phyloP scores from a whole-genome alignment of 805 yeast genomes.

The Zygoascus flipseniorum region DNA sequence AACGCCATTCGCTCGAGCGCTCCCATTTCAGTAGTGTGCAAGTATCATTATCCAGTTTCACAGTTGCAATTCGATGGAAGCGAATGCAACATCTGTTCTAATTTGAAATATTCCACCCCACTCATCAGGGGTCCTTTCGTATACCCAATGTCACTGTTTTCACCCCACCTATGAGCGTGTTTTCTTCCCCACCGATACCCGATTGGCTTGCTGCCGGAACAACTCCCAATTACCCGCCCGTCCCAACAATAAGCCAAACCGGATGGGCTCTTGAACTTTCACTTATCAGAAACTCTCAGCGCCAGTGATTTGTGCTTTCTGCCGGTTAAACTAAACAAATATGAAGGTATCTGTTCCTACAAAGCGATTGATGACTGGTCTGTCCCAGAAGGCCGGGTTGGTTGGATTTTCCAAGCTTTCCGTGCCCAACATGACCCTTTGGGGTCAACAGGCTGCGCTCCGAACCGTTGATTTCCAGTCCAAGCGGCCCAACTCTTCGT shows the following conservation, averaged over 20 bases:
- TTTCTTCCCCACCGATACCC: too few species aligned
- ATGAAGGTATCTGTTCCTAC: not conserved
- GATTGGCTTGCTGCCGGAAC: too few species aligned
- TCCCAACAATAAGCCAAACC: not conserved
- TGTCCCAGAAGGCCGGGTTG: not conserved
- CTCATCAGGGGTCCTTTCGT: too few species aligned
- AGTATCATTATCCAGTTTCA: too few species aligned
- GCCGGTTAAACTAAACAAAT: not conserved
- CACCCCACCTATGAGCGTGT: too few species aligned
- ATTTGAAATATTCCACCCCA: too few species aligned
- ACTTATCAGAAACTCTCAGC: not conserved
- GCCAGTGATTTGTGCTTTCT: not conserved
- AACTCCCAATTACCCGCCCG: not conserved
- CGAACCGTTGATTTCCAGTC: slow-evolving; percentile 22
- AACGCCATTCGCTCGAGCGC: too few species aligned
- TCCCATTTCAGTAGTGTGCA: too few species aligned
- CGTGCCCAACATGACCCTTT: slow-evolving; percentile 8
- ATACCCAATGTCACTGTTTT: too few species aligned
- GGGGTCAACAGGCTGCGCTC: slow-evolving; percentile 25
- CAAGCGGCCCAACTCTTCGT: slow-evolving; percentile 20
- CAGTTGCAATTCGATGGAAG: too few species aligned
- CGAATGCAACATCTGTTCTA: too few species aligned
- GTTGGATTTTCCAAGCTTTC: not conserved
- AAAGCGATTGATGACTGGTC: not conserved
- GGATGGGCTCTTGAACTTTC: not conserved